These are phyloP conservation scores for Trichoderma sp. DNA, from an alignment of 2,329 filamentous ascomycete species.

Conservation along the genomic window DNA sequence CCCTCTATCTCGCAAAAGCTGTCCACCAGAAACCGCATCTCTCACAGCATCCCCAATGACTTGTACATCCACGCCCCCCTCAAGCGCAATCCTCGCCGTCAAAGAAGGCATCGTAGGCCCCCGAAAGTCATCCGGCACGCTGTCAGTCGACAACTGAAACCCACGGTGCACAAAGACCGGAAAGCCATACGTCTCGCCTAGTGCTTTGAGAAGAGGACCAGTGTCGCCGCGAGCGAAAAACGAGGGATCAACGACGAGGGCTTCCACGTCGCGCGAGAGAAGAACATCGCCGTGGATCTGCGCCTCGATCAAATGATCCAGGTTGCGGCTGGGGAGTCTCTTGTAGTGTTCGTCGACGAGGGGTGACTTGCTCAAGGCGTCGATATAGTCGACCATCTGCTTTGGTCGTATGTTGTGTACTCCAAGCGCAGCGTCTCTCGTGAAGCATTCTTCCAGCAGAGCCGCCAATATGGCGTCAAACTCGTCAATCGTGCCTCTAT, in stretches of 20 bases:
- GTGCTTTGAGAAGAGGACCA: conserved; percentile 20
- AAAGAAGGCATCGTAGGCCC: conserved; percentile 32
- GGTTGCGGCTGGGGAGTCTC: conserved; percentile 27
- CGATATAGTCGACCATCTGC: conserved; percentile 23
- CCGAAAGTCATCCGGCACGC: conserved; percentile 30
- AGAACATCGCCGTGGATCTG: conserved; percentile 32
- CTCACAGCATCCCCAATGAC: conserved; percentile 14
- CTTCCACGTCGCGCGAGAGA: conserved; percentile 31
- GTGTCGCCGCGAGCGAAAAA: conserved; percentile 27
- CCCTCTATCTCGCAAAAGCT: conserved; percentile 20
- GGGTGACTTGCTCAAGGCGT: conserved; percentile 10
- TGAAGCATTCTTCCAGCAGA: conserved; percentile 32
- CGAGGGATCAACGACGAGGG: conserved; percentile 31
- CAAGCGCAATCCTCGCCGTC: conserved; percentile 26
- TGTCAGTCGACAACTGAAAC: conserved; percentile 19
- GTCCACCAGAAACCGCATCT: conserved; percentile 4
- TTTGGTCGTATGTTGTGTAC: conserved; percentile 26
- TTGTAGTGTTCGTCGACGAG: conserved; percentile 2
- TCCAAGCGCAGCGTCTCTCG: conserved; percentile 30
- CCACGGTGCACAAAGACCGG: conserved; percentile 28
- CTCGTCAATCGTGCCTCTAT: conserved; percentile 29
- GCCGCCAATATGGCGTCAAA: conserved; percentile 31
- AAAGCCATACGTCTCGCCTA: conserved; percentile 30
- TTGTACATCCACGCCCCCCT: conserved; percentile 22
- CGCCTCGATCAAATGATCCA: conserved; percentile 33